These are phyloP conservation scores for Croton laevigatus DNA, from an alignment of 441 rosid species.

Conservation along the genomic window DNA sequence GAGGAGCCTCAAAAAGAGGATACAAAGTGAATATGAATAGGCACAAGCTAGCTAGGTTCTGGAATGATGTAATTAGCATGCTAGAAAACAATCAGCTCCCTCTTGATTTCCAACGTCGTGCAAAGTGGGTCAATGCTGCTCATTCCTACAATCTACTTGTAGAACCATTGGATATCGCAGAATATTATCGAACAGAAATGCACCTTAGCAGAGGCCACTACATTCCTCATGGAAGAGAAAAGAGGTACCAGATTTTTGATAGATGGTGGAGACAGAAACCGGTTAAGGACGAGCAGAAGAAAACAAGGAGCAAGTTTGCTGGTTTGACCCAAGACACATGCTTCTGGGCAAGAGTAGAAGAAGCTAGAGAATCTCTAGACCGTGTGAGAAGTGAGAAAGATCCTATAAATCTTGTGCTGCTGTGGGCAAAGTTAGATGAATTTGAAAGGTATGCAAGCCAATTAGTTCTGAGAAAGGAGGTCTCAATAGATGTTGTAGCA, in stretches of 20 bases:
- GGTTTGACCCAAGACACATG: conserved; percentile 74
- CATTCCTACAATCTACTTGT: conserved; percentile 62
- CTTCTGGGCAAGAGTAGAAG: conserved; percentile 85
- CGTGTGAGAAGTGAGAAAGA: conserved; percentile 38
- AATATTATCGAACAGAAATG: conserved; percentile 45
- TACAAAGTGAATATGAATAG: conserved; percentile 52
- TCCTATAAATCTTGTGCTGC: conserved; percentile 6
- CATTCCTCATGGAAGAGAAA: conserved; percentile 48
- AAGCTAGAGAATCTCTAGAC: conserved; percentile 58
- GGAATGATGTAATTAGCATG: conserved; percentile 58
- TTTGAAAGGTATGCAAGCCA: conserved; percentile 41
- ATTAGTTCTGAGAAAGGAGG: conserved; percentile 50
- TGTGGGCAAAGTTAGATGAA: conserved; percentile 34
- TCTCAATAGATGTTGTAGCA: conserved; percentile 57
- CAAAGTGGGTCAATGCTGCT: conserved; percentile 60
- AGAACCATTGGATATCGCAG: conserved; percentile 82
- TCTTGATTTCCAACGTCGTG: conserved; percentile 45
- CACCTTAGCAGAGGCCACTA: conserved; percentile 43
- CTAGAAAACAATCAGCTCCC: conserved; percentile 64
- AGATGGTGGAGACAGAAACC: conserved; percentile 53
- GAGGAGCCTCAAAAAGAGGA: conserved; percentile 43
- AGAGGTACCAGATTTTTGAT: conserved; percentile 61
- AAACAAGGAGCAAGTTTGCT: conserved; percentile 48
- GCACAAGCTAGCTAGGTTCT: conserved; percentile 51
- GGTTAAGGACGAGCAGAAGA: conserved; percentile 18